These are phyloP conservation scores for Chlamydomonas incerta DNA, from an alignment of 139 green algal species.

Conservation along the genomic window DNA sequence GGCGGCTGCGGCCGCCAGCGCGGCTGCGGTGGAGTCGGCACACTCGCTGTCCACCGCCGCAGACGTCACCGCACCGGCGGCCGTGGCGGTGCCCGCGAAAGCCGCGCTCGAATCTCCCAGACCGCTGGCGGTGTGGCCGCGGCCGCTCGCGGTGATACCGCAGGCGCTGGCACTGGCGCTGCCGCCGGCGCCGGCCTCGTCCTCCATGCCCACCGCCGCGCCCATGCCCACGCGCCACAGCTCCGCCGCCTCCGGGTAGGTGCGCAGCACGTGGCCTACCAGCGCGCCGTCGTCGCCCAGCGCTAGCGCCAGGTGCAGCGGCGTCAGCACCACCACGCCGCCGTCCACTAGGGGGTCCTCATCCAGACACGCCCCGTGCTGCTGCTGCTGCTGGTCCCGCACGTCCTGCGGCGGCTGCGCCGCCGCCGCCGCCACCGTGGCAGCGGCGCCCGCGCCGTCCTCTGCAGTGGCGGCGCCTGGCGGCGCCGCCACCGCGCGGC, in stretches of 20 bases:
- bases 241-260: conserved; percentile 15
- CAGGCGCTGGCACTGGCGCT: neutral
- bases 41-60: neutral
- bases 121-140: neutral
- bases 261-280: neutral
- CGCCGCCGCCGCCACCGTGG: neutral
- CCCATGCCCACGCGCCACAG: neutral
- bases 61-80: neutral
- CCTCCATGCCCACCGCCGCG: too few relatives aligned
- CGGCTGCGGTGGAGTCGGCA: neutral
- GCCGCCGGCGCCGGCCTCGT: too few relatives aligned
- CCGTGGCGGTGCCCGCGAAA: too few relatives aligned
- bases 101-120: too few relatives aligned
- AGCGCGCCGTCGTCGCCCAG: conserved; percentile 15
- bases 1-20: neutral
- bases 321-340: conserved; percentile 31
- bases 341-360: neutral
- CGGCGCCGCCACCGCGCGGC: neutral
- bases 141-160: too few relatives aligned
- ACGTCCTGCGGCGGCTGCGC: neutral
- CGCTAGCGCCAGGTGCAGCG: conserved; percentile 22
- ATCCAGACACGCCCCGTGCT: too few relatives aligned
- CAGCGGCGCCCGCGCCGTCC: too few relatives aligned
- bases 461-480: too few relatives aligned
- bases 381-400: neutral